Evolutionary conservation across 257 asterid species (phyloP), one percentile per base, ranked within the genome.

Genomic region (Solanum medicagineum): DNA sequence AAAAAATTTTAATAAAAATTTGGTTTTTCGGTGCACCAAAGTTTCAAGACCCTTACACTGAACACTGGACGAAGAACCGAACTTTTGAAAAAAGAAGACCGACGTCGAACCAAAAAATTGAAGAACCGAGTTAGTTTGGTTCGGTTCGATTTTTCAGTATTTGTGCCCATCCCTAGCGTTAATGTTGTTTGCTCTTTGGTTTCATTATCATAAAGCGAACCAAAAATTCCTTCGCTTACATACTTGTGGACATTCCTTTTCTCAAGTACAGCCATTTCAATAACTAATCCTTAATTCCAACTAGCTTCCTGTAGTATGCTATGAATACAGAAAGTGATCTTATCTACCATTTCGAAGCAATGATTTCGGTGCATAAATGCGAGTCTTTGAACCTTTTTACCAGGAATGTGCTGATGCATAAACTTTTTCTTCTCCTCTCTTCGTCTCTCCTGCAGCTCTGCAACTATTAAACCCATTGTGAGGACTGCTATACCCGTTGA

Each of bases 401-500:
- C 82, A 24, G 82, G 44, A 74, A 51, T 51, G 45, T 24, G 44
- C 63, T 49, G 82, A 51, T 49, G 45, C 82, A 49, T 49, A 49
- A 51, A 16, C 82, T 51, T 22, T 69, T 60, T 51, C 49, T 62
- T 68, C 75, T 75, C 51, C 20, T 44, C 79, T 73, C 9, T 86
- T 70, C 40, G 47, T 70, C 82, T 70, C 45, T 66, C 85, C 55
- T 87, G 90, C 90, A 96, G 99, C 86, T 96, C 89, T 84, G 94
- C 93, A 83, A 91, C 87, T 85, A 92, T 94, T 42, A 45, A 90
- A 19, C 98, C 98, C 13, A 90, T 88, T 42, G 98, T 97, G 63
- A 92, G 90, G 89, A 97, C 99, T 59, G 98, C 99, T 5, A 96
- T 97, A 85, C 99, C 98, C 5, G 99, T 97, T 85, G 99, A 97